phyloP scores from a whole-genome alignment of 495 filamentous ascomycete genomes.

The Emericellopsis terricola region DNA sequence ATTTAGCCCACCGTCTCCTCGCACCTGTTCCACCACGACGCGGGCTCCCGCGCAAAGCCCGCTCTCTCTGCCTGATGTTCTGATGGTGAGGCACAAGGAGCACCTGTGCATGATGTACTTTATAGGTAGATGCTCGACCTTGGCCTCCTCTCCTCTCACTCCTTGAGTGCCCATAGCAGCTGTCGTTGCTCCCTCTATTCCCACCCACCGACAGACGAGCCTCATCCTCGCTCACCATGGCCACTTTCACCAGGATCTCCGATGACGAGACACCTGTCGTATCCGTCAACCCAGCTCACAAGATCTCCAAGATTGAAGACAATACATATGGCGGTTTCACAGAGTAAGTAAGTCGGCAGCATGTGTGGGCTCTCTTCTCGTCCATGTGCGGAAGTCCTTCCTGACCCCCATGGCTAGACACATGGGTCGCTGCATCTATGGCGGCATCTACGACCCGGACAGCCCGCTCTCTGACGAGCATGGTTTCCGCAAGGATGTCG shows the following conservation, averaged over 20 bases:
- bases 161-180: too few relatives aligned
- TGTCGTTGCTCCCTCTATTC: too few relatives aligned
- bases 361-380: not conserved
- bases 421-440: conserved; percentile 74
- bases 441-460: conserved; percentile 61
- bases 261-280: conserved; percentile 40
- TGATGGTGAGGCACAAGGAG: too few relatives aligned
- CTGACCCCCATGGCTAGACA: conserved; percentile 29
- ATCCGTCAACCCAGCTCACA: conserved; percentile 37
- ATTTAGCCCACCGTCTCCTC: too few relatives aligned
- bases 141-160: too few relatives aligned
- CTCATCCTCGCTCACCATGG: too few relatives aligned
- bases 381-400: conserved; percentile 4
- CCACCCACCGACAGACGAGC: too few relatives aligned
- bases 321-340: conserved; percentile 65
- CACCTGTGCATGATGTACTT: too few relatives aligned
- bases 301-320: conserved; percentile 48
- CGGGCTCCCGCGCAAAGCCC: too few relatives aligned
- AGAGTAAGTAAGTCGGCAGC: conserved; percentile 30
- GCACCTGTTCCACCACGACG: too few relatives aligned
- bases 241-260: conserved; percentile 47
- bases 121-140: too few relatives aligned
- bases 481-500: conserved; percentile 60
- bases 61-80: too few relatives aligned
- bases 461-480: conserved; percentile 53